Percentiles rank a stretch among this genome's conserved stretches.
Conservation (phyloP, 306 rosid species). For the Quercus alba region DNA sequence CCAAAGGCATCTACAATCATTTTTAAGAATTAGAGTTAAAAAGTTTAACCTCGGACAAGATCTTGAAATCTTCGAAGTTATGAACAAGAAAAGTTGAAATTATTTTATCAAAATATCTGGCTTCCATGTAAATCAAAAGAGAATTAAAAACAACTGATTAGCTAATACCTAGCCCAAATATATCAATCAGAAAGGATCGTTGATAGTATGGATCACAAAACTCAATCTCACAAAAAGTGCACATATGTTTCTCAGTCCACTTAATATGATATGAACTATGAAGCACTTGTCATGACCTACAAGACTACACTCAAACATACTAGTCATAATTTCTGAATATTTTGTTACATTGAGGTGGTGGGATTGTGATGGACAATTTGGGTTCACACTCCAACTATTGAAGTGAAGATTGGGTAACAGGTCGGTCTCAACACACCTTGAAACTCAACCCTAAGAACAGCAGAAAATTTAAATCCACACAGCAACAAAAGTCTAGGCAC, state of each 20-base stretch:
- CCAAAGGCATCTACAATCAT: constrained; percentile 51
- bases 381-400: background rate
- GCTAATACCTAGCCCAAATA: background rate
- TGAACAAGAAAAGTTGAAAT: background rate
- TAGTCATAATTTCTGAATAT: constrained; percentile 9
- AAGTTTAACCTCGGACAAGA: background rate
- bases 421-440: background rate
- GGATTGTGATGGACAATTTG: background rate
- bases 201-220: background rate
- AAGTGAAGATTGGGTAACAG: background rate
- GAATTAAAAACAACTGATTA: background rate
- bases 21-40: background rate
- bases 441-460: background rate
- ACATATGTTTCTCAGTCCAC: background rate
- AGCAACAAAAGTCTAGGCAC: background rate
- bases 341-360: background rate
- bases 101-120: background rate
- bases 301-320: background rate
- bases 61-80: background rate
- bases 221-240: background rate
- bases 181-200: background rate
- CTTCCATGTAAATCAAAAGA: background rate
- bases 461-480: background rate
- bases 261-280: background rate
- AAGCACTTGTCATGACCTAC: background rate